A percentile compares a stretch with the other conserved stretches of the same genome.
Conservation (phyloP, 2,329 filamentous ascomycete genomes). For the Teratosphaeria destructans region DNA sequence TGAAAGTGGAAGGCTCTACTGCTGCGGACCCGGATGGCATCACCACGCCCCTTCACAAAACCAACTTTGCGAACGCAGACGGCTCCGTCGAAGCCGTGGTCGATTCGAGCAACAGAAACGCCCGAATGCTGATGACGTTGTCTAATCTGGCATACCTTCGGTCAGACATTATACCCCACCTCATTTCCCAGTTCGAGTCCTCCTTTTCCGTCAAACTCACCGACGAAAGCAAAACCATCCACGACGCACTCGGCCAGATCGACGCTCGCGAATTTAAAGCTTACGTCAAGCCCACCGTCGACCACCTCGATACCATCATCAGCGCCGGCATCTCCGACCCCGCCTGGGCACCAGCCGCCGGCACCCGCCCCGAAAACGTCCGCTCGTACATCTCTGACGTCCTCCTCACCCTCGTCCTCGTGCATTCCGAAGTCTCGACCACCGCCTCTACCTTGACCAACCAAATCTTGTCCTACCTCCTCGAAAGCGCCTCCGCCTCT, state of each 20-base stretch:
- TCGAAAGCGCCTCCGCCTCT: conserved; percentile 69
- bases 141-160: conserved; percentile 83
- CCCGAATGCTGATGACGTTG: conserved; percentile 86
- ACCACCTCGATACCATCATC: conserved; percentile 59
- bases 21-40: conserved; percentile 43
- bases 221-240: conserved; percentile 84
- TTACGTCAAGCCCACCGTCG: conserved; percentile 71
- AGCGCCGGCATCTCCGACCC: conserved; percentile 59
- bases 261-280: conserved; percentile 84
- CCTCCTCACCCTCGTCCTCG: conserved; percentile 70
- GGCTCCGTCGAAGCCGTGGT: conserved; percentile 30
- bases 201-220: conserved; percentile 89
- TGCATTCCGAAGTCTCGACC: conserved; percentile 25
- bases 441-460: conserved; percentile 60
- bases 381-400: conserved; percentile 82
- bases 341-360: conserved; percentile 54
- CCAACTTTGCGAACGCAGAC: conserved; percentile 8
- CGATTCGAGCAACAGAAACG: conserved; percentile 39
- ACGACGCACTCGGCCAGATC: conserved; percentile 82
- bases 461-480: conserved; percentile 74
- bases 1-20: conserved; percentile 48
- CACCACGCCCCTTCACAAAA: conserved; percentile 35
- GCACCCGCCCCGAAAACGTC: conserved; percentile 57
- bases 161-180: conserved; percentile 67
- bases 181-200: conserved; percentile 89